phyloP scores from a whole-genome alignment of 1,284 basidiomycete genomes.

The Trichosporon asahii region DNA sequence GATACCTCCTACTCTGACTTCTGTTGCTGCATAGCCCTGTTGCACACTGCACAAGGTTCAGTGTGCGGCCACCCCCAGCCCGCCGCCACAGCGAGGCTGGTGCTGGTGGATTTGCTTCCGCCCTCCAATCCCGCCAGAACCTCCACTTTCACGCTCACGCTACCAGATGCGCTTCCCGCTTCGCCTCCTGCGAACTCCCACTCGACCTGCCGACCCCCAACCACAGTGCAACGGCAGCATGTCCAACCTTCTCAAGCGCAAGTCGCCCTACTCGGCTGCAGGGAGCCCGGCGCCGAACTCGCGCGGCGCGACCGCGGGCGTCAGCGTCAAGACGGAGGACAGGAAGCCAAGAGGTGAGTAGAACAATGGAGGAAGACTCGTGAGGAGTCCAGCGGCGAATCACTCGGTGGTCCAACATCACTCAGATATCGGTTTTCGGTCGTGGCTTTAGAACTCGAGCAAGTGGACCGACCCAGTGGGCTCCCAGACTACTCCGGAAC shows the following conservation, averaged over 20 bases:
- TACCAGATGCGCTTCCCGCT: too few species aligned
- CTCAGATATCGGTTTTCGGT: too few species aligned
- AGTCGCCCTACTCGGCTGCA: constrained; percentile 25
- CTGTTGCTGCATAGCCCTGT: not conserved
- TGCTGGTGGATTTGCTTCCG: not conserved
- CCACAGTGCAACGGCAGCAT: not conserved
- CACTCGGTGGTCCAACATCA: too few species aligned
- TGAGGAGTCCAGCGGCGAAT: too few species aligned
- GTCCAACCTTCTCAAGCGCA: constrained; percentile 22
- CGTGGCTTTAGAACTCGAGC: too few species aligned
- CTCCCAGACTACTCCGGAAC: too few species aligned
- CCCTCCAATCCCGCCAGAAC: not conserved
- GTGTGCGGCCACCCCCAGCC: not conserved
- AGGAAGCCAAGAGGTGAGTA: constrained; percentile 23
- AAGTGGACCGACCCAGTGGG: too few species aligned
- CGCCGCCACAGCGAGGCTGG: not conserved
- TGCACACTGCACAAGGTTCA: not conserved
- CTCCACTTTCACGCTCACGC: not conserved
- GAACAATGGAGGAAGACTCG: not conserved
- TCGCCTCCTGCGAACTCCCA: not conserved
- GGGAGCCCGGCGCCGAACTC: constrained; percentile 18
- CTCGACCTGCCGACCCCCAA: not conserved
- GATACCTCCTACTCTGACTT: not conserved
- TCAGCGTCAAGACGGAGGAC: constrained; percentile 20
- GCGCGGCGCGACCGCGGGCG: constrained; percentile 16